A percentile compares a stretch with the other conserved stretches of the same genome.
phyloP scores from a whole-genome alignment of 805 yeast genomes.

The Candida corydali region DNA sequence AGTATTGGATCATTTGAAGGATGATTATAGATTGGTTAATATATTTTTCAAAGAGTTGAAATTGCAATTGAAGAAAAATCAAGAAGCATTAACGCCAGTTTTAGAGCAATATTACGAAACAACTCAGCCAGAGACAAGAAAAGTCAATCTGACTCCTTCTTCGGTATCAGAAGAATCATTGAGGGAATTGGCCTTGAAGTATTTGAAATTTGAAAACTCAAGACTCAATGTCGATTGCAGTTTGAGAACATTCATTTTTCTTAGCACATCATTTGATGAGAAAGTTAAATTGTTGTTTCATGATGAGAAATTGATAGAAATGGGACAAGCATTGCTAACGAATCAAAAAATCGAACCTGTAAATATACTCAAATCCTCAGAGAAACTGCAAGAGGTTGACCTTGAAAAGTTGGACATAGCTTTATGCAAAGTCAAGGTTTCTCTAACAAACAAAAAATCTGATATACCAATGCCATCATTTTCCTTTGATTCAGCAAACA shows the following conservation, averaged over 20 bases:
- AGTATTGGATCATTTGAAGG: conserved; percentile 1
- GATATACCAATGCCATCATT: not conserved
- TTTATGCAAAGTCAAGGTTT: not conserved
- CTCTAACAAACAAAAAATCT: not conserved
- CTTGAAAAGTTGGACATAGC: not conserved
- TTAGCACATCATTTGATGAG: not conserved
- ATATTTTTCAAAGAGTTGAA: conserved; percentile 2
- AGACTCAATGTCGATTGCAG: not conserved
- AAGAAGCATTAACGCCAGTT: no score
- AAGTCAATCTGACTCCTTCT: not conserved
- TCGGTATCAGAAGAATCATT: not conserved
- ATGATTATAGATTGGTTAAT: not conserved
- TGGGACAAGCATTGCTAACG: not conserved
- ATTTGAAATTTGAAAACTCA: not conserved
- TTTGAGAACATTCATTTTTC: not conserved
- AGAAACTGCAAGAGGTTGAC: not conserved
- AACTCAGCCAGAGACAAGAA: not conserved
- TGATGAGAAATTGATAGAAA: not conserved
- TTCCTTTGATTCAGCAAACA: not conserved
- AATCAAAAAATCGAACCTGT: not conserved
- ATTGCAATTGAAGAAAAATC: conserved; percentile 1
- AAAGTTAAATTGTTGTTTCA: not conserved
- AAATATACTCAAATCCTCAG: not conserved
- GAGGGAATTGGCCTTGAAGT: not conserved
- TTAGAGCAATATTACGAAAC: no score